Evolutionary conservation across 768 basidiomycete species (phyloP), one percentile per base, ranked within the genome.

Genomic region (Lactarius trivialis): DNA sequence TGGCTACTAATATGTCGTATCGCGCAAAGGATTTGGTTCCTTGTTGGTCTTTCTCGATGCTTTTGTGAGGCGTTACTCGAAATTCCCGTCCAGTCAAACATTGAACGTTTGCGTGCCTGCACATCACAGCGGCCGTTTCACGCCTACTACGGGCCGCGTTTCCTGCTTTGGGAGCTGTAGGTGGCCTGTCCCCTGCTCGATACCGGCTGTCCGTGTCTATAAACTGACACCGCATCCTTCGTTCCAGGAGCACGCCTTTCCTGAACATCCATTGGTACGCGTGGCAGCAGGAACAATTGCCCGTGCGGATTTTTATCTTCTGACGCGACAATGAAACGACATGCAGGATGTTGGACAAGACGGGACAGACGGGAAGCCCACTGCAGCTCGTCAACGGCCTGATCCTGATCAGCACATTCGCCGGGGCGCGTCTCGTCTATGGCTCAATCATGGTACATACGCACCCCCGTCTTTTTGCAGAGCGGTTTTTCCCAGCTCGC

Each of bases 181-280:
- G 83, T 75, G 7, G 32, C 37, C 34, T 21, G 19, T 17, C 26
- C 50, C 56, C 39, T 24, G 24, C 52, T 28, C 33, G 11, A 48
- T 26, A 19, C 49, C 28, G 21, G 51, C 36, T 26, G 15, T 67
- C 11, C 48, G 6, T 19, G 37, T 34, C 33, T 58, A 39, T 61
- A 19, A 51, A 24, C 45, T 48, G 21, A 48, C 45, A 24, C 6
- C 12, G 14, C 24, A 24, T 2, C 45, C 14, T 5, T 24, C 0
- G 37, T 36, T 49, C 19, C 63, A 86, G 85, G 75, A 89, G 86
- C 75, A 95, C 93, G 0, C 82, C 93, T 61, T 93, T 95, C 74
- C 77, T 96, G 65, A 89, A 96, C 68, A 83, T 90, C 58, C 91
- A 94, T 65, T 93, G 91, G 91, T 92, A 67, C 63, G 77, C 45